A percentile compares a stretch with the other conserved stretches of the same genome.
These are phyloP conservation scores for Brassica nigra DNA, from an alignment of 345 rosid species.

Conservation along the genomic window DNA sequence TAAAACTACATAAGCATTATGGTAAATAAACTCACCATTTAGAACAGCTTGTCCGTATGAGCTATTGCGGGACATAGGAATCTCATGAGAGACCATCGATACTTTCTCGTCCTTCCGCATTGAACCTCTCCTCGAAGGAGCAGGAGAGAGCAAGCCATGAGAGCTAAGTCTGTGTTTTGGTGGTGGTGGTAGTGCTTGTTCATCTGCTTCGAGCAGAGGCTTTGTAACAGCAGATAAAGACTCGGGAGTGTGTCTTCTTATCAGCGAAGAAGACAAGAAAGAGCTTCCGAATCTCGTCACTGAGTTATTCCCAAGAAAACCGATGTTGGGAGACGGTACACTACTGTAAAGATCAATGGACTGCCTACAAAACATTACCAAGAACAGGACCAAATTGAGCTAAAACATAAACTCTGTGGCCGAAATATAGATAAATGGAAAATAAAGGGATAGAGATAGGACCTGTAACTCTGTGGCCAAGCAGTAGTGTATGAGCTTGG, in stretches of 20 bases:
- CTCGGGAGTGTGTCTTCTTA: slow-evolving; percentile 76
- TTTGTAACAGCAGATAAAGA: slow-evolving; percentile 48
- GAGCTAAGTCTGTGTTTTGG: slow-evolving; percentile 57
- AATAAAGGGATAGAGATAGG: not conserved
- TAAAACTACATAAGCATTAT: not conserved
- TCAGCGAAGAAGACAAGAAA: slow-evolving; percentile 59
- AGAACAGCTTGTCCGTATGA: slow-evolving; percentile 82
- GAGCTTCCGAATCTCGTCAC: slow-evolving; percentile 70
- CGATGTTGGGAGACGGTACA: slow-evolving; percentile 79
- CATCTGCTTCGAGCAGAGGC: slow-evolving; percentile 57
- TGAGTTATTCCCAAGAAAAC: slow-evolving; percentile 68
- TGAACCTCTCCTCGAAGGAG: slow-evolving; percentile 43
- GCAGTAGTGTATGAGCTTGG: slow-evolving; percentile 66
- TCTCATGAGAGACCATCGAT: slow-evolving; percentile 61
- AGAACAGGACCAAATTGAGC: slow-evolving; percentile 16
- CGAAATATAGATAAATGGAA: not conserved
- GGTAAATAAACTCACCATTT: slow-evolving; percentile 55
- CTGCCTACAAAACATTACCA: slow-evolving; percentile 60
- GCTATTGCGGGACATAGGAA: slow-evolving; percentile 67
- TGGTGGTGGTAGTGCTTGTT: slow-evolving; percentile 30
- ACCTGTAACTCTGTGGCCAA: slow-evolving; percentile 99
- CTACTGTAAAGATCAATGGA: slow-evolving; percentile 91
- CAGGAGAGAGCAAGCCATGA: slow-evolving; percentile 51
- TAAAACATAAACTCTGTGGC: slow-evolving; percentile 5
- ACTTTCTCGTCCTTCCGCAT: slow-evolving; percentile 42